Conservation (phyloP, 2,329 filamentous ascomycete species). For the Graphilbum sp. region DNA sequence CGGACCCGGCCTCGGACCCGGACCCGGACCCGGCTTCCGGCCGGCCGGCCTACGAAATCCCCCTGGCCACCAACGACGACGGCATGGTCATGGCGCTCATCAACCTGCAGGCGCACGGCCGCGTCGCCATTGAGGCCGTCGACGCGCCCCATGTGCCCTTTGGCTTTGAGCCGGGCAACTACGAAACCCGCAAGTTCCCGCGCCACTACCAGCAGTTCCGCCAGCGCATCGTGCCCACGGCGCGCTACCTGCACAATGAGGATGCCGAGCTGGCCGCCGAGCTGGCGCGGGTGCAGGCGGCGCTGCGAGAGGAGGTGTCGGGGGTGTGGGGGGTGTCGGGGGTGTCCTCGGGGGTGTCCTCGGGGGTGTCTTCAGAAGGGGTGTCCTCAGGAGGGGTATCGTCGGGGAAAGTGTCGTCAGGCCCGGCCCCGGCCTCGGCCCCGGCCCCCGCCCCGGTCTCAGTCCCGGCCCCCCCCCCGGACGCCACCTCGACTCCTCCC, state of each 20-base stretch:
- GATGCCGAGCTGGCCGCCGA: slow-evolving; percentile 4
- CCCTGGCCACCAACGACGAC: slow-evolving; percentile 40
- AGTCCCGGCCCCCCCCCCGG: not conserved
- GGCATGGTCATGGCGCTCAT: slow-evolving; percentile 50
- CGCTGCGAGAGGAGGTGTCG: not conserved
- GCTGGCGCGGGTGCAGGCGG: not conserved
- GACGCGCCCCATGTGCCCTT: slow-evolving; percentile 48
- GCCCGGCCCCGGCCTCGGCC: not conserved
- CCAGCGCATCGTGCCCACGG: slow-evolving; percentile 41
- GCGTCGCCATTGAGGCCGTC: slow-evolving; percentile 34
- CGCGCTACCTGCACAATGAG: slow-evolving; percentile 31
- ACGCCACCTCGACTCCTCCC: not conserved
- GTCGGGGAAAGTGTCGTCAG: not conserved
- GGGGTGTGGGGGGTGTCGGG: not conserved
- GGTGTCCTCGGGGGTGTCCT: no score
- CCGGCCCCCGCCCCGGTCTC: not conserved
- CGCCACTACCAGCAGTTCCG: slow-evolving; percentile 49
- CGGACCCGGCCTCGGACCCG: not conserved
- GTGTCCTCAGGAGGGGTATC: not conserved
- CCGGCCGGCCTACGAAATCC: slow-evolving; percentile 21
- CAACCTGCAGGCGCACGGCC: slow-evolving; percentile 44
- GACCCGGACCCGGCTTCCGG: no score
- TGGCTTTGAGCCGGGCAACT: slow-evolving; percentile 55
- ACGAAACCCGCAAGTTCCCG: slow-evolving; percentile 52
- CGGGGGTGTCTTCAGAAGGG: no score